Evolutionary conservation across 2,329 filamentous ascomycete species (phyloP).

Genomic region (Colletotrichum sansevieriae): DNA sequence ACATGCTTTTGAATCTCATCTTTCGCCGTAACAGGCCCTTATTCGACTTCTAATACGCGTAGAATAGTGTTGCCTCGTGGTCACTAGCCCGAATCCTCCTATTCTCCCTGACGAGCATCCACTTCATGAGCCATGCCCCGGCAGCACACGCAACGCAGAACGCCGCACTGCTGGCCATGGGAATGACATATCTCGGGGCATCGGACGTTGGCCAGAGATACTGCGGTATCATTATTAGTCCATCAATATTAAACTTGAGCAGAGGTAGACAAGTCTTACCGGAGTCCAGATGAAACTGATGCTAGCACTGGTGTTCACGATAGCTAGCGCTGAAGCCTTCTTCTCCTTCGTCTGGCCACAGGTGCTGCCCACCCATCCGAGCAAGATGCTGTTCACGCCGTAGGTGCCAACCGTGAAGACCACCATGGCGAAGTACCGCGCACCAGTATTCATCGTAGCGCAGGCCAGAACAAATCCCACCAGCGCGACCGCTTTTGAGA

Average conservation of each 20-base stretch:
- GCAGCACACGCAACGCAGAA: constrained; percentile 44
- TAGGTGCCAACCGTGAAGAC: constrained; percentile 48
- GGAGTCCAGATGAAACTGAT: constrained; percentile 43
- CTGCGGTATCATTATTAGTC: neutral
- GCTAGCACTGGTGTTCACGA: constrained; percentile 45
- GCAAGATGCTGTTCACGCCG: constrained; percentile 52
- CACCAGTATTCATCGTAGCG: constrained; percentile 49
- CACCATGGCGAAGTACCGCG: constrained; percentile 48
- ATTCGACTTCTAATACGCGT: constrained; percentile 24
- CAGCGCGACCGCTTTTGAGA: constrained; percentile 56
- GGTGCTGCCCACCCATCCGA: constrained; percentile 52
- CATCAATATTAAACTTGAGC: rapidly evolving
- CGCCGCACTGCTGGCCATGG: constrained; percentile 47
- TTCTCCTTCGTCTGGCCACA: constrained; percentile 57
- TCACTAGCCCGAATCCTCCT: constrained; percentile 41
- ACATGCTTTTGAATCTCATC: too few species aligned
- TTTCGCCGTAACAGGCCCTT: too few species aligned
- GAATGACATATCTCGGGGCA: constrained; percentile 54
- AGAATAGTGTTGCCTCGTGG: constrained; percentile 33
- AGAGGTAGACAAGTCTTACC: neutral
- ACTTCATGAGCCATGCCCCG: constrained; percentile 44
- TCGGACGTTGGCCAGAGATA: constrained; percentile 56
- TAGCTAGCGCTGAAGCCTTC: constrained; percentile 52
- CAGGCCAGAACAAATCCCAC: constrained; percentile 43
- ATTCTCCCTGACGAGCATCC: constrained; percentile 45